Base-by-base conservation (phyloP, 345 rosid species). In the Lepidium aucheri region DNA sequence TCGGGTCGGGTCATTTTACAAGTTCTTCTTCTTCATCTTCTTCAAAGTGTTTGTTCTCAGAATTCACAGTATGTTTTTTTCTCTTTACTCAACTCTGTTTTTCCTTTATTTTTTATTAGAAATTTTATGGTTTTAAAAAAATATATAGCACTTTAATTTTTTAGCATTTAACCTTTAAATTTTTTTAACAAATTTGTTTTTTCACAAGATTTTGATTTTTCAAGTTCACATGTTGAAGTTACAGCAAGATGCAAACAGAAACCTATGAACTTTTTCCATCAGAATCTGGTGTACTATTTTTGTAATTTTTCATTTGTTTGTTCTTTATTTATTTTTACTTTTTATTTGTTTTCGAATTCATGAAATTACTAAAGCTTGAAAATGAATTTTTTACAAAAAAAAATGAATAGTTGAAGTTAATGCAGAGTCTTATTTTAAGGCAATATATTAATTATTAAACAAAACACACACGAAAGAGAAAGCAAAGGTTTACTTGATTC, bases 171-270 rank as follows among this genome's bases (percentile, higher is more conserved):
- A 20, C 22, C 22, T 2, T 20, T 20, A 20, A 20, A 20, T 20
- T 20, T 20, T 1, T 20, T 22, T 6, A 41, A 22, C 0, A 24
- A 24, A 24, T 24, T 24, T 24, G 3, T 20, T 24, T 24, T 24
- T 24, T 24, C 30, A 26, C 30, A 26, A 26, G 30, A 26, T 0
- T 26, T 26, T 26, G 6, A 5, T 26, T 50, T 51, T 55, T 15
- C 34, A 42, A 35, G 72, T 52, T 73, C 77, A 73, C 77, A 73
- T 73, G 77, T 73, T 22, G 49, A 73, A 73, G 50, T 59, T 66
- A 66, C 55, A 36, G 56, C 36, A 53, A 33, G 7, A 8, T 7
- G 35, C 62, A 66, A n/a, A 51, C 39, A 65, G 41, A 58, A 34
- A 17, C 30, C 30, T 58, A 55, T 59, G 57, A 50, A 51, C 47